Evolutionary conservation across 768 basidiomycete genomes (phyloP), one percentile per base, ranked within the genome.

Genomic region (Dioszegia crocea): DNA sequence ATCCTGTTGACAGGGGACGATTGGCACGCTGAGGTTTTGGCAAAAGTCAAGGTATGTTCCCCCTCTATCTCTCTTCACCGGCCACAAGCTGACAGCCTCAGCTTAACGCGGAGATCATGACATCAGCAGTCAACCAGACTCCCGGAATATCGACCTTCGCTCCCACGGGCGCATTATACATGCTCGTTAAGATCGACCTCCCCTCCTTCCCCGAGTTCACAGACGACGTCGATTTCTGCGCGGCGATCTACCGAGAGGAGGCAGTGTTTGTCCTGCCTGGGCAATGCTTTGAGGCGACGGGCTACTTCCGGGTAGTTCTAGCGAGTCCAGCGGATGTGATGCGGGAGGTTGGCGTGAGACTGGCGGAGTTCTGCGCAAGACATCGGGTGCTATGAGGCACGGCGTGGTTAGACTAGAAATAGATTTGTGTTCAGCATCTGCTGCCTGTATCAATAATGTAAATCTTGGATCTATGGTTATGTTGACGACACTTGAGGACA

Each of bases 221-320:
- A n/a, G 63, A 67, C 44, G 75, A 74, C 55, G 67, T 74, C 33
- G 75, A 71, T 1, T 76, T 76, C 58, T 66, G 66, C 41, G 64
- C 64, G 31, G 67, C 69, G 10, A 56, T 76, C 3, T 72, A 71
- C 45, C 43, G 63, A 16, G 75, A 76, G 57, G 65, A 76, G 57
- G 70, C 67, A 19, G 57, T 74, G 4, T 76, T 74, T 46, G 71
- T 71, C 11, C 62, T 76, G 16, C 75, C 75, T 0, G 75, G 75
- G 5, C 41, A 64, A 21, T 74, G 73, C 45, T 76, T 76, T 39
- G 65, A 62, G 24, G 65, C 68, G 27, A 60, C 61, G 3, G 71
- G 71, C 17, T 71, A 76, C 60, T 56, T 76, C 47, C 54, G 75
- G 21, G 31, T 74, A n/a, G 73, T 74, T 10, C 53, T 70, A 5